Percentiles rank a stretch among this genome's conserved stretches.
Evolutionary conservation across 257 asterid species (phyloP).

Genomic region (Scutellaria barbata): DNA sequence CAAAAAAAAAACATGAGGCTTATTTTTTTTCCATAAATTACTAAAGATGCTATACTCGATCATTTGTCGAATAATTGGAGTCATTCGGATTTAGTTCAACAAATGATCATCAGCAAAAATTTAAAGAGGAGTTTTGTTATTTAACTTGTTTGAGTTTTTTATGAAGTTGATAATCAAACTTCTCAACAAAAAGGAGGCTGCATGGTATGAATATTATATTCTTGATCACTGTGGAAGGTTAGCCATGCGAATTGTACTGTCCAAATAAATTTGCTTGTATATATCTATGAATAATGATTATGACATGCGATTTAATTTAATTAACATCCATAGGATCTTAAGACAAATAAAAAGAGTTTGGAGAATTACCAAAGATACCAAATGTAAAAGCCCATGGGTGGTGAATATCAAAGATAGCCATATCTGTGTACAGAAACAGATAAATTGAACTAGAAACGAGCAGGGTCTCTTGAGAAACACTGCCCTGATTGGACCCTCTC

Average conservation of each 20-base stretch:
- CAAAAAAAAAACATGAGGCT: neutral
- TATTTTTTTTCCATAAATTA: too few species aligned
- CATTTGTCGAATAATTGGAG: neutral
- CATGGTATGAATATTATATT: constrained; percentile 13
- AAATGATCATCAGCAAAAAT: neutral
- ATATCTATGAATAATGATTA: neutral
- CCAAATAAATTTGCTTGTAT: neutral
- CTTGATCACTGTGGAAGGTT: constrained; percentile 28
- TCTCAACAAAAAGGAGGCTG: neutral
- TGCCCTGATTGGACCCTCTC: neutral
- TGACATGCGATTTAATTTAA: too few species aligned
- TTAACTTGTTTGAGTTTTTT: too few species aligned
- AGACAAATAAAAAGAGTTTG: too few species aligned
- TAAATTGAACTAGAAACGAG: neutral
- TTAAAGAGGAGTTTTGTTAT: neutral
- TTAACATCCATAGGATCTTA: too few species aligned
- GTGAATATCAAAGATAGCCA: constrained; percentile 49
- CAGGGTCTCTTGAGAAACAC: too few species aligned
- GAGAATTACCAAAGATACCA: constrained; percentile 50
- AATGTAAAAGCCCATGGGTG: constrained; percentile 53
- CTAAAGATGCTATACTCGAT: too few species aligned
- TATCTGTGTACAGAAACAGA: neutral
- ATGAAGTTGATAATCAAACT: too few species aligned
- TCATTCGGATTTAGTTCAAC: neutral
- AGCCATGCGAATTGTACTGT: constrained; percentile 26